Evolutionary conservation across 2,329 filamentous ascomycete species (phyloP).

Genomic region (Epichloe sp.): DNA sequence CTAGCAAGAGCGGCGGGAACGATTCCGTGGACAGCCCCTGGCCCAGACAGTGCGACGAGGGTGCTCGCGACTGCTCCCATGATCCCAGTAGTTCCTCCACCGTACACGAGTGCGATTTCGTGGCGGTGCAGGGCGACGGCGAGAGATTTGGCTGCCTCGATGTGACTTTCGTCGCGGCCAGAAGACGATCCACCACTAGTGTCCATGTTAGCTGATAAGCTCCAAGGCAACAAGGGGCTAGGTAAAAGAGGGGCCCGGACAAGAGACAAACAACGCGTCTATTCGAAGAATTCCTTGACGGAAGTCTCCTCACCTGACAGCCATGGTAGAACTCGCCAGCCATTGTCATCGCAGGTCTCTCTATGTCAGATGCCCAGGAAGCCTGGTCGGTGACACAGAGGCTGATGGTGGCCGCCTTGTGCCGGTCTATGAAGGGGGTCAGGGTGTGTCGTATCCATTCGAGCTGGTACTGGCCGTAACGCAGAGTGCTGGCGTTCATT

Average conservation of each 20-base stretch:
- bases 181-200: constrained; percentile 12
- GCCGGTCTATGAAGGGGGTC: background rate
- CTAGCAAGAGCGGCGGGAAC: constrained; percentile 73
- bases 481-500: background rate
- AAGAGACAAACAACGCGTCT: background rate
- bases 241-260: background rate
- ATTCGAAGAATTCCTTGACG: background rate
- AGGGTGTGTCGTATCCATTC: constrained; percentile 1
- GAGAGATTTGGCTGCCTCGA: constrained; percentile 64
- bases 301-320: background rate
- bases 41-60: constrained; percentile 69
- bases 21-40: constrained; percentile 73
- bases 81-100: constrained; percentile 79
- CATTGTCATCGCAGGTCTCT: background rate
- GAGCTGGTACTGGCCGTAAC: constrained; percentile 1
- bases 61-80: constrained; percentile 89
- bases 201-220: background rate
- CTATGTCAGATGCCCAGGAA: background rate
- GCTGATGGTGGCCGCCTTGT: background rate
- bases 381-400: background rate
- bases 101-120: constrained; percentile 76
- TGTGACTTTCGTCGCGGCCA: constrained; percentile 58
- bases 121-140: constrained; percentile 58
- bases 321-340: background rate
- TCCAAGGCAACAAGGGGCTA: background rate